Evolutionary conservation across 208 protist species (phyloP).

Genomic region (Leishmania tarentolae): DNA sequence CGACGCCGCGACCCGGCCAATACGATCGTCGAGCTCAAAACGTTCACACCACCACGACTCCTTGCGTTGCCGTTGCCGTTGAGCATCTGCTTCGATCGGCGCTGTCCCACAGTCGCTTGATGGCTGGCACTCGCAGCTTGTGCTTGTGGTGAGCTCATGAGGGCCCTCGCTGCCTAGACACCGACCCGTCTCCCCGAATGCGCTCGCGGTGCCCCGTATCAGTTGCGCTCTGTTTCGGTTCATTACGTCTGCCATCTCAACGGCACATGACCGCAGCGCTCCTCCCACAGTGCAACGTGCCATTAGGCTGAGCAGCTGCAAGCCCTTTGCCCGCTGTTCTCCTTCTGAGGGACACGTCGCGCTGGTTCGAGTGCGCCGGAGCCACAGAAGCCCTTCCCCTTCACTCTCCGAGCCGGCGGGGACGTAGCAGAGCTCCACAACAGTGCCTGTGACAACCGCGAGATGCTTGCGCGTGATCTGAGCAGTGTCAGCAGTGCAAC

Average conservation of each 20-base stretch:
- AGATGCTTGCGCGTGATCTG: not conserved
- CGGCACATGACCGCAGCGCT: constrained; percentile 9
- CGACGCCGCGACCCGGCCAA: constrained; percentile 29
- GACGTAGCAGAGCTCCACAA: constrained; percentile 12
- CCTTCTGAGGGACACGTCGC: not conserved
- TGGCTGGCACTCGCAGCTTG: not conserved
- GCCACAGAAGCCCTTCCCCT: constrained; percentile 6
- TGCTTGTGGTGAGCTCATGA: not conserved
- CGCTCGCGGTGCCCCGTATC: constrained; percentile 14
- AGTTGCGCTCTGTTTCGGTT: constrained; percentile 30
- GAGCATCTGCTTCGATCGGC: not conserved
- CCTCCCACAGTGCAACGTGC: not conserved
- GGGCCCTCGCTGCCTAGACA: not conserved
- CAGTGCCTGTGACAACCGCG: not conserved
- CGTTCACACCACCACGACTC: constrained; percentile 37
- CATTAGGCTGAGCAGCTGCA: not conserved
- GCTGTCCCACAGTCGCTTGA: not conserved
- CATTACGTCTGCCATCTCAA: constrained; percentile 23
- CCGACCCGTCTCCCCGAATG: constrained; percentile 10
- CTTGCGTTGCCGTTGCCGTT: constrained; percentile 9
- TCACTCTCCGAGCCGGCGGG: not conserved
- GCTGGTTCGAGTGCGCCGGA: constrained; percentile 2
- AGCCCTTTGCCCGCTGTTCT: not conserved
- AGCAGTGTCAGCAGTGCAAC: not conserved
- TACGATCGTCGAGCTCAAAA: constrained; percentile 26